Percentiles rank a stretch among this genome's conserved stretches.
Conservation (phyloP, 768 basidiomycete genomes). For the Astraeus odoratus region DNA sequence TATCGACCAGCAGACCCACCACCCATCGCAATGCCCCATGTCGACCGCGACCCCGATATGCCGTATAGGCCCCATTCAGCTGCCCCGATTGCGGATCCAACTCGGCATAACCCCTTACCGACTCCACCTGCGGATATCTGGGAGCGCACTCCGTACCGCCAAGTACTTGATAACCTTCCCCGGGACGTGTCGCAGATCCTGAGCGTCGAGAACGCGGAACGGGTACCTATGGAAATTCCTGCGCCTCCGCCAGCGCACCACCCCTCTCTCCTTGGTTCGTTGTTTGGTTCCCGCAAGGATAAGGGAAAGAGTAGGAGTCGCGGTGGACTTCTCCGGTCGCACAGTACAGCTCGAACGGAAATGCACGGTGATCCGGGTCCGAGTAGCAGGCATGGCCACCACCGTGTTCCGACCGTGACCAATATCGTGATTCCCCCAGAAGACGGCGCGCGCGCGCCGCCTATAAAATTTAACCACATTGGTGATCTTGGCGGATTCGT, state of each 20-base stretch:
- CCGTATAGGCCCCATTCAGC: conserved; percentile 6
- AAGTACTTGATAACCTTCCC: conserved; percentile 43
- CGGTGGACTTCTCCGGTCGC: conserved; percentile 41
- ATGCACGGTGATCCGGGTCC: conserved; percentile 11
- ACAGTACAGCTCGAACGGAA: conserved; percentile 25
- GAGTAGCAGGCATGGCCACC: conserved; percentile 12
- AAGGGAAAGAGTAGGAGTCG: conserved; percentile 29
- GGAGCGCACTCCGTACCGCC: conserved; percentile 48
- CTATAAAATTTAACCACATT: conserved; percentile 38
- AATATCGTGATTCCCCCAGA: conserved; percentile 19
- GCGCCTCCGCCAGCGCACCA: too few relatives aligned
- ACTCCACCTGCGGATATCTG: conserved; percentile 55
- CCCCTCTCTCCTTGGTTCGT: conserved; percentile 11
- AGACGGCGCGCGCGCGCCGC: conserved; percentile 11
- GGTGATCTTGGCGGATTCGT: conserved; percentile 43
- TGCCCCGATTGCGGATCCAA: conserved; percentile 6
- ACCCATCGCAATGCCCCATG: background rate
- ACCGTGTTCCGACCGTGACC: conserved; percentile 16
- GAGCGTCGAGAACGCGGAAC: conserved; percentile 4
- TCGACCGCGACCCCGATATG: background rate
- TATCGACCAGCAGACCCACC: conserved; percentile 14
- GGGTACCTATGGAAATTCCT: too few relatives aligned
- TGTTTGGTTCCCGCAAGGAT: conserved; percentile 26
- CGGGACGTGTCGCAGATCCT: conserved; percentile 28
- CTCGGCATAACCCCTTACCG: conserved; percentile 52